phyloP scores from a whole-genome alignment of 352 stramenopile species.

The Pythium dissimile region DNA sequence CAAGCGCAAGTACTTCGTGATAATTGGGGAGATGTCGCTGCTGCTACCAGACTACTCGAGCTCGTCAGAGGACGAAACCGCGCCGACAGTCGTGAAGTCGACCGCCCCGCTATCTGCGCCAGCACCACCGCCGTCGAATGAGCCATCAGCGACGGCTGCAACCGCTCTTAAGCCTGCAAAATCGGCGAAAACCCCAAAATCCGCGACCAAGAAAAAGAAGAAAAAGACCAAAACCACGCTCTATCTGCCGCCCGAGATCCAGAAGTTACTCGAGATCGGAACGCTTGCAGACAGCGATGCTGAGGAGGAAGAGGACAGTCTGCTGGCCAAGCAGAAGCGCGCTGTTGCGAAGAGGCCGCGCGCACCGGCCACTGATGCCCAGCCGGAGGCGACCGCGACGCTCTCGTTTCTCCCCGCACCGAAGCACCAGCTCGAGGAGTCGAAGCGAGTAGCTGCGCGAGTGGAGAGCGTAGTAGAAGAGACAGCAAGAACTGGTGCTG shows the following conservation, averaged over 20 bases:
- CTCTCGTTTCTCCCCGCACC: constrained; percentile 64
- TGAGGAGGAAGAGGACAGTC: constrained; percentile 32
- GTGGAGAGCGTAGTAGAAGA: neutral
- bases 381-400: neutral
- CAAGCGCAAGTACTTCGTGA: too few relatives aligned
- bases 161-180: neutral
- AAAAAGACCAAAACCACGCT: constrained; percentile 46
- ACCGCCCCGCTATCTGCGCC: neutral
- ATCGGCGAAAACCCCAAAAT: constrained; percentile 1
- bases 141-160: neutral
- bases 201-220: constrained; percentile 23
- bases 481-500: neutral
- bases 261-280: constrained; percentile 19
- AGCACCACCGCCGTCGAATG: neutral
- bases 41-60: constrained; percentile 23
- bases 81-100: neutral
- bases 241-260: constrained; percentile 29
- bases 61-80: constrained; percentile 22
- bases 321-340: constrained; percentile 53
- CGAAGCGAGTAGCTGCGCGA: neutral
- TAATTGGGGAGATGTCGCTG: constrained; percentile 24
- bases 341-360: constrained; percentile 32
- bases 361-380: neutral
- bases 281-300: constrained; percentile 16
- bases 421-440: constrained; percentile 36